Conservation (phyloP, 495 filamentous ascomycete genomes). For the Penicillium ochrochloron region DNA sequence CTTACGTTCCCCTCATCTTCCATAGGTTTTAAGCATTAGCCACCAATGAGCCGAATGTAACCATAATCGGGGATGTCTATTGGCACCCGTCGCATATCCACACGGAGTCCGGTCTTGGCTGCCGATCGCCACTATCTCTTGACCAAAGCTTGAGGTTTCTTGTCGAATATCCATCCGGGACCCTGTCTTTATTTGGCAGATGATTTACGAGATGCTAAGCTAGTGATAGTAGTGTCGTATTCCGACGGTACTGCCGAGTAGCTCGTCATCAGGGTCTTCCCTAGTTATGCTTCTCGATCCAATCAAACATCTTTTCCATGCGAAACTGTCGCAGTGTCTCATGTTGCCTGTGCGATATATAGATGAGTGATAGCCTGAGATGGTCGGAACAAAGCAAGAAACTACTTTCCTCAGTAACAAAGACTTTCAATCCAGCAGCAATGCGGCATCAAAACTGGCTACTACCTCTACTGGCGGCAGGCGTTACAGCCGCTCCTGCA, state of each 20-base stretch:
- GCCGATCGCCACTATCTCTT: background rate
- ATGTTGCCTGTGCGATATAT: background rate
- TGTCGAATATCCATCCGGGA: background rate
- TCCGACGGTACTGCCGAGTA: conserved; percentile 4
- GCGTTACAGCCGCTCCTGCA: conserved; percentile 5
- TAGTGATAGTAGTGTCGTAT: conserved; percentile 1
- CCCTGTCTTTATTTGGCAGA: background rate
- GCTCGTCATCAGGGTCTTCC: background rate
- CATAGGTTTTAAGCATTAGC: background rate
- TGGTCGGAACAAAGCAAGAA: background rate
- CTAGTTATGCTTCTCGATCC: background rate
- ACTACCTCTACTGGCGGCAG: conserved; percentile 5
- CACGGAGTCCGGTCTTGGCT: conserved; percentile 12
- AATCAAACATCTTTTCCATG: background rate
- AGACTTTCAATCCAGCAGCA: background rate
- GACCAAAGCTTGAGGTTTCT: background rate
- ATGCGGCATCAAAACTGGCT: conserved; percentile 11
- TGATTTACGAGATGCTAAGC: background rate
- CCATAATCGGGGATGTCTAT: background rate
- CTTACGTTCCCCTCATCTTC: background rate
- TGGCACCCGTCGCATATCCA: conserved; percentile 8
- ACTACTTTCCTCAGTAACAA: background rate
- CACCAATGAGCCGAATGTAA: background rate
- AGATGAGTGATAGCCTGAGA: background rate
- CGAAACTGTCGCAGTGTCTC: background rate